A percentile compares a stretch with the other conserved stretches of the same genome.
These are phyloP conservation scores for Rhodotorula diobovata DNA, from an alignment of 768 basidiomycete genomes.

Conservation along the genomic window DNA sequence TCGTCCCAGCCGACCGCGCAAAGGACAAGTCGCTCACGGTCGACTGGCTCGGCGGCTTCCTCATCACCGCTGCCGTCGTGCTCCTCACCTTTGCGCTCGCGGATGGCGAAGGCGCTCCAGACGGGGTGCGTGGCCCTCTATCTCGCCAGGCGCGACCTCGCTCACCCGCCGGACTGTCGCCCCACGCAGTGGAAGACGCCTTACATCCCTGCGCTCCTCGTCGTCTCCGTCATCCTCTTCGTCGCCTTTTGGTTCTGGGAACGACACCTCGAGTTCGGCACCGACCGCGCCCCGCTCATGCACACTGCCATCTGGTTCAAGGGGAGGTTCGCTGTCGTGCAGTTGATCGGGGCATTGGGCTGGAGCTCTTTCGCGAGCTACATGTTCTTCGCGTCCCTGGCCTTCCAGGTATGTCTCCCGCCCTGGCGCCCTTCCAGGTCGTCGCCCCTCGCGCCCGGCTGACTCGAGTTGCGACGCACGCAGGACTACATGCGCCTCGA, in stretches of 20 bases:
- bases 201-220: conserved; percentile 65
- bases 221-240: conserved; percentile 60
- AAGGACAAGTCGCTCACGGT: conserved; percentile 51
- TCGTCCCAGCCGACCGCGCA: conserved; percentile 59
- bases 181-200: conserved; percentile 21
- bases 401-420: not conserved
- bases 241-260: conserved; percentile 65
- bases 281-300: conserved; percentile 17
- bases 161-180: not conserved
- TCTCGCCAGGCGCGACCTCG: too few relatives aligned
- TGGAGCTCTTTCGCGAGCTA: conserved; percentile 8
- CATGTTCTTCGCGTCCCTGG: conserved; percentile 19
- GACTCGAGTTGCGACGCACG: not conserved
- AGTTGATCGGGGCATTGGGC: conserved; percentile 18
- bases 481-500: conserved; percentile 14
- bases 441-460: not conserved
- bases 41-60: conserved; percentile 70
- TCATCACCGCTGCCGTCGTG: conserved; percentile 64
- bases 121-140: conserved; percentile 45
- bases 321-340: conserved; percentile 10
- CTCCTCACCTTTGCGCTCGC: conserved; percentile 70
- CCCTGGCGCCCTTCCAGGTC: too few relatives aligned
- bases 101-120: conserved; percentile 59
- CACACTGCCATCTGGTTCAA: conserved; percentile 16
- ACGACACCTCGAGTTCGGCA: conserved; percentile 54